A percentile compares a stretch with the other conserved stretches of the same genome.
Evolutionary conservation across 768 basidiomycete genomes (phyloP).

Genomic region (Strobilomyces echinocephalus): DNA sequence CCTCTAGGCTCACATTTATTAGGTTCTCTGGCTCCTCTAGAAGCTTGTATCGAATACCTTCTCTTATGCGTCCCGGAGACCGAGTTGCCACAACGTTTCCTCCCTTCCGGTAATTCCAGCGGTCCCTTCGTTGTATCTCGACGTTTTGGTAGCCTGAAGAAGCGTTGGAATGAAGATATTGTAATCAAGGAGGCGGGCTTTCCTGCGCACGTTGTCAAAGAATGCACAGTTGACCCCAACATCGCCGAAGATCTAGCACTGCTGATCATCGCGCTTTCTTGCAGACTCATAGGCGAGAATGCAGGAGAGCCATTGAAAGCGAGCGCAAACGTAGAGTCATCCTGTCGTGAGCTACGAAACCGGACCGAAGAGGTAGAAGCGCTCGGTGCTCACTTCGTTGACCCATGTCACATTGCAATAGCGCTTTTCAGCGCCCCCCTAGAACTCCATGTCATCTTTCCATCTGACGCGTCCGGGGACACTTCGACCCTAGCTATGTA

Average conservation of each 20-base stretch:
- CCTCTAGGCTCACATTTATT: slow-evolving; percentile 60
- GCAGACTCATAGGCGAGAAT: slow-evolving; percentile 47
- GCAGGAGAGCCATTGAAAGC: slow-evolving; percentile 27
- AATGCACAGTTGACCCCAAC: slow-evolving; percentile 37
- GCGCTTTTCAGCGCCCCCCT: slow-evolving; percentile 63
- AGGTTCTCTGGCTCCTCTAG: slow-evolving; percentile 52
- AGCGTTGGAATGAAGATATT: slow-evolving; percentile 76
- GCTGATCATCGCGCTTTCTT: slow-evolving; percentile 53
- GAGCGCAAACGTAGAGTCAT: slow-evolving; percentile 26
- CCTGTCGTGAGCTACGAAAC: slow-evolving; percentile 12
- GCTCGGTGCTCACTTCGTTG: slow-evolving; percentile 49
- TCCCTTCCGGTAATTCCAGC: slow-evolving; percentile 61
- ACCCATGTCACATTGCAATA: slow-evolving; percentile 47
- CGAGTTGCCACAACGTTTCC: slow-evolving; percentile 73
- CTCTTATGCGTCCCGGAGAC: slow-evolving; percentile 82
- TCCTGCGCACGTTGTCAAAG: slow-evolving; percentile 65
- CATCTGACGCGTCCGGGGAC: slow-evolving; percentile 26
- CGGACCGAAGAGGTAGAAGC: slow-evolving; percentile 45
- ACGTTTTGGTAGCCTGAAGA: slow-evolving; percentile 64
- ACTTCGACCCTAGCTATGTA: slow-evolving; percentile 59
- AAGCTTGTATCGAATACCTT: slow-evolving; percentile 81
- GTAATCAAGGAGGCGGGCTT: slow-evolving; percentile 81
- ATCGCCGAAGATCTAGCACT: slow-evolving; percentile 47
- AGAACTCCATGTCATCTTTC: slow-evolving; percentile 61
- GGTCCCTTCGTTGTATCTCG: slow-evolving; percentile 63